Evolutionary conservation across 2,329 filamentous ascomycete species (phyloP).

Genomic region (Botrytis paeoniae): DNA sequence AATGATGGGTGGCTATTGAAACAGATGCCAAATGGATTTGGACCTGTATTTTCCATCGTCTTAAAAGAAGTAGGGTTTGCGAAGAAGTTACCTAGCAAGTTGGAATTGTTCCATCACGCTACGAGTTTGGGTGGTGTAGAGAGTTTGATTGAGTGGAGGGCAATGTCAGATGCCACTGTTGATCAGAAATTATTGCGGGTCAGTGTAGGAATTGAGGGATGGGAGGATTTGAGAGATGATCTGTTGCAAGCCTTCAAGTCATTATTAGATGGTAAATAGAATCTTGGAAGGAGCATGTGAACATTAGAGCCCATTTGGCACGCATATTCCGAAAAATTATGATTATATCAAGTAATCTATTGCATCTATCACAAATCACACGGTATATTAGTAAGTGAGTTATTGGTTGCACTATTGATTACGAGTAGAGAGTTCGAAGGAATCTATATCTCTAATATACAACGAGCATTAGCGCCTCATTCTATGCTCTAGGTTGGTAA

Average conservation of each 20-base stretch:
- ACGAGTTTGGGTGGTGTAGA: constrained; percentile 93
- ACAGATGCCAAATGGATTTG: constrained; percentile 91
- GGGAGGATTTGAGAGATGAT: constrained; percentile 80
- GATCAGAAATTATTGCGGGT: constrained; percentile 73
- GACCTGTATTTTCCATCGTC: constrained; percentile 79
- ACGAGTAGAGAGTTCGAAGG: not conserved
- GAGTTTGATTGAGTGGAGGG: constrained; percentile 93
- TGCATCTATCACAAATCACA: not conserved
- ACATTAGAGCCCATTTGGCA: not conserved
- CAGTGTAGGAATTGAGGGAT: constrained; percentile 82
- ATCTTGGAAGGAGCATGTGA: not conserved
- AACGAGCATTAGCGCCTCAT: not conserved
- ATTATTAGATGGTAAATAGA: constrained; percentile 22
- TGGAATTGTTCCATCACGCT: constrained; percentile 87
- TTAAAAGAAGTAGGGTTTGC: constrained; percentile 62
- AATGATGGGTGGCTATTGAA: constrained; percentile 67
- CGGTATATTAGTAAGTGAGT: not conserved
- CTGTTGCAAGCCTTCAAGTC: constrained; percentile 61
- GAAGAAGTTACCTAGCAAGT: constrained; percentile 68
- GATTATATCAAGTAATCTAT: not conserved
- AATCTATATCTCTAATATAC: not conserved
- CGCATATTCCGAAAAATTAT: not conserved
- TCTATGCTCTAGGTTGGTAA: not conserved
- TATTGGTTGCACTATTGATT: not conserved
- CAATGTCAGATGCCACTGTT: constrained; percentile 75